Evolutionary conservation across 306 rosid species (phyloP).

Genomic region (Vicia faba): DNA sequence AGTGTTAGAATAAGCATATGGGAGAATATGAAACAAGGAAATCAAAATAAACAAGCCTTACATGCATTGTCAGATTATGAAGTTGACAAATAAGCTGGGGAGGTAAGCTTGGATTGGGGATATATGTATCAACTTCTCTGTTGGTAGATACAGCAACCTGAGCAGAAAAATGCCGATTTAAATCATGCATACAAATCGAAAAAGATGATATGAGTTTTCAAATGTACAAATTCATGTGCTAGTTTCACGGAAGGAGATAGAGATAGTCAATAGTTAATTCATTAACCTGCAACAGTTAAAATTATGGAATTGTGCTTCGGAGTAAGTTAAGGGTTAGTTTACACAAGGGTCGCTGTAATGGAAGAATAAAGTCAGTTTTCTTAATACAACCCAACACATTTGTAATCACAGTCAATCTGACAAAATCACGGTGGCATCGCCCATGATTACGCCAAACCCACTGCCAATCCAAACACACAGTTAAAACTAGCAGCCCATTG

Average conservation of each 20-base stretch:
- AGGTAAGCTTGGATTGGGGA: constrained; percentile 54
- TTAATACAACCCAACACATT: neutral
- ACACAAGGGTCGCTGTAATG: constrained; percentile 17
- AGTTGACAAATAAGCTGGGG: constrained; percentile 92
- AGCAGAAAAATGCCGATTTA: constrained; percentile 35
- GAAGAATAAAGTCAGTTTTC: constrained; percentile 15
- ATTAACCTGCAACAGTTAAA: constrained; percentile 25
- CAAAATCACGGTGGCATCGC: neutral
- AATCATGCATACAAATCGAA: constrained; percentile 14
- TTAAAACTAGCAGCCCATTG: neutral
- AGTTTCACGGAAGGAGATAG: neutral
- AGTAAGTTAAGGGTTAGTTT: neutral
- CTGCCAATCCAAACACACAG: neutral
- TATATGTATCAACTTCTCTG: constrained; percentile 56
- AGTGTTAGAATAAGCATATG: constrained; percentile 17
- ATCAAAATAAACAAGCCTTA: constrained; percentile 49
- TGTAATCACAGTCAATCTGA: no score
- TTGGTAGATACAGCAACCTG: constrained; percentile 53
- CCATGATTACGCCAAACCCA: neutral
- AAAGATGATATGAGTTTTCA: constrained; percentile 8
- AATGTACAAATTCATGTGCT: constrained; percentile 9
- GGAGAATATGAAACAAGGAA: constrained; percentile 24
- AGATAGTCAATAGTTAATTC: neutral
- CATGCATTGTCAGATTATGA: constrained; percentile 95
- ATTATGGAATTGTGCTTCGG: constrained; percentile 7